phyloP scores from a whole-genome alignment of 495 filamentous ascomycete genomes.

The Aspergillus indologenus region DNA sequence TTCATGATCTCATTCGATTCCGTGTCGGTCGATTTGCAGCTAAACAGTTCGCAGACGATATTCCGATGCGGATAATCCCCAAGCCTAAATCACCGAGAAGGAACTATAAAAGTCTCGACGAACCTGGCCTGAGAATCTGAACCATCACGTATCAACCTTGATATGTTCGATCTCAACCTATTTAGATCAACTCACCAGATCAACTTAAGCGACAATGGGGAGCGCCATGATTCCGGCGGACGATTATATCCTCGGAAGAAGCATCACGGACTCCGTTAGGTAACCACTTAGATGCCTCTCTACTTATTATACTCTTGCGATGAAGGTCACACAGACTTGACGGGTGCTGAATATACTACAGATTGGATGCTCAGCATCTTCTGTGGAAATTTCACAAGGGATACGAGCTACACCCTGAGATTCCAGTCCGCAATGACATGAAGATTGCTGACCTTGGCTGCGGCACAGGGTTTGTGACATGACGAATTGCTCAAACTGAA shows the following conservation, averaged over 20 bases:
- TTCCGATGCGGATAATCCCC: too few species aligned
- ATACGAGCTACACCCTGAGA: constrained; percentile 26
- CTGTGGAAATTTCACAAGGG: constrained; percentile 28
- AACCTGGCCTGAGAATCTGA: background rate
- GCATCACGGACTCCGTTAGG: background rate
- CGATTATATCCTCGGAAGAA: background rate
- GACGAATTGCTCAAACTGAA: background rate
- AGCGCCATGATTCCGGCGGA: background rate
- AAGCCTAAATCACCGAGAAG: background rate
- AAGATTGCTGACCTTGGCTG: constrained; percentile 33
- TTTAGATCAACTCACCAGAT: too few species aligned
- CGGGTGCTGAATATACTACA: constrained; percentile 1
- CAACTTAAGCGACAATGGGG: background rate
- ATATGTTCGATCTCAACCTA: too few species aligned
- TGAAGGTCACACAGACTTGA: background rate
- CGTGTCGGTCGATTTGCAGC: background rate
- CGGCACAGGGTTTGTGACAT: constrained; percentile 29
- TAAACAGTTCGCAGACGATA: background rate
- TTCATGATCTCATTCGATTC: background rate
- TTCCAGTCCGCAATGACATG: constrained; percentile 23
- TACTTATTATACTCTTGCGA: background rate
- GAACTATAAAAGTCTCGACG: background rate
- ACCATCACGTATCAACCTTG: too few species aligned
- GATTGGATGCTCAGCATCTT: constrained; percentile 28
- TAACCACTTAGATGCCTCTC: background rate